These are phyloP conservation scores for Fusarium duplospermum DNA, from an alignment of 2,329 filamentous ascomycete species.

Conservation along the genomic window DNA sequence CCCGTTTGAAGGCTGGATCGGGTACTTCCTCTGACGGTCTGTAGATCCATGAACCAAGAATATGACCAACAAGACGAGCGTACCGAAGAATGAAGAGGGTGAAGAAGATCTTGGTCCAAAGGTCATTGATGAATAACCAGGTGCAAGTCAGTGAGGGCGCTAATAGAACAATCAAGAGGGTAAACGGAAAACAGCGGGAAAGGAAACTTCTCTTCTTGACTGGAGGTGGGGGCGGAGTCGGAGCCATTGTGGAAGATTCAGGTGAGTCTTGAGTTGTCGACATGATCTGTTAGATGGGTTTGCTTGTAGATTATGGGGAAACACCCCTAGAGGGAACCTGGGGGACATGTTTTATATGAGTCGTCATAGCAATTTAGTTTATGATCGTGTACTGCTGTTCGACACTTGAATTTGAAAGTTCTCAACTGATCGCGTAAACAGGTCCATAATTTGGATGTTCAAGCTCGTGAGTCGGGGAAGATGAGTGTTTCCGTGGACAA, in stretches of 20 bases:
- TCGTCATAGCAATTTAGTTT: too few species aligned
- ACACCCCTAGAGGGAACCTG: not conserved
- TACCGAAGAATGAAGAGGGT: slow-evolving; percentile 56
- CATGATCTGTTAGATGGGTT: not conserved
- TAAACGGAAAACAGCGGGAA: slow-evolving; percentile 7
- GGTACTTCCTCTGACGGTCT: slow-evolving; percentile 44
- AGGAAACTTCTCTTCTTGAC: not conserved
- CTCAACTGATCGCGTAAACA: not conserved
- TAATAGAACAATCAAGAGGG: slow-evolving; percentile 2
- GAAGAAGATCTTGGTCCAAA: slow-evolving; percentile 33
- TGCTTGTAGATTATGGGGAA: not conserved
- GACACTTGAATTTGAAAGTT: too few species aligned
- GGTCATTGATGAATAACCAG: slow-evolving; percentile 30
- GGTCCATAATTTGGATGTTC: not conserved
- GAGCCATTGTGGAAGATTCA: not conserved
- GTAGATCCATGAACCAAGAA: slow-evolving; percentile 56
- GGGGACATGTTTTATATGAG: not conserved
- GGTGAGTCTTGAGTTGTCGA: not conserved
- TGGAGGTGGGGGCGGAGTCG: not conserved
- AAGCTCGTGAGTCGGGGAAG: not conserved
- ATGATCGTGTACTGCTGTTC: not conserved
- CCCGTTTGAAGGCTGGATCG: slow-evolving; percentile 46
- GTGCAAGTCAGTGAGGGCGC: not conserved
- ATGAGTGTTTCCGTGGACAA: not conserved
- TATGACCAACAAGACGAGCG: slow-evolving; percentile 56